Evolutionary conservation across 345 rosid genomes (phyloP), one percentile per base, ranked within the genome.

Genomic region (Salix koriyanagi): DNA sequence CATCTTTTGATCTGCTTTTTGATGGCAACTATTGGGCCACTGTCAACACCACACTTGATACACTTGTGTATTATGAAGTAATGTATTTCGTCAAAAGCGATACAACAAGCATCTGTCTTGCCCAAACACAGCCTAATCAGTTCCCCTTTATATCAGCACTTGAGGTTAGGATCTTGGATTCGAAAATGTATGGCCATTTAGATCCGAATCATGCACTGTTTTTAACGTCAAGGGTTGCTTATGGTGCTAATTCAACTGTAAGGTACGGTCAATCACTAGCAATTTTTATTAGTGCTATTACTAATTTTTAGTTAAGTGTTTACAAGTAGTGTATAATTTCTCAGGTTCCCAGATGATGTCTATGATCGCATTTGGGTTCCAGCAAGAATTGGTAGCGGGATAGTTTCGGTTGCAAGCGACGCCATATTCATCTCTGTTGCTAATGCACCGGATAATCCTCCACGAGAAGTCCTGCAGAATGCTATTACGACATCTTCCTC

Each of bases 341-440:
- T 37, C 64, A 81, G 86, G 76, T 75, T 1, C 54, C 25, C 46
- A 2, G 65, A 36, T 16, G 90, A 88, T 79, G 1, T 0, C 7
- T 88, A 85, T 16, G 86, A 84, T 68, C 76, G 91, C 64, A 72
- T 86, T 3, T 88, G 91, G 88, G 52, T 30, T 75, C 84, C 88
- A 10, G 83, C 72, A 4, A n/a, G 18, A 13, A 50, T 18, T 2
- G 70, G 68, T 19, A 65, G 36, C 7, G 84, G 72, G 30, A 30
- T 77, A 42, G 65, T 56, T 2, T 37, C 19, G 16, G 84, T 84
- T 6, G 18, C 75, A 7, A 82, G 67, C 32, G 76, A 65, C 62
- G 87, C 81, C 16, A 14, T 13, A 4, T 0, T 11, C 58, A 77
- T 75, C 16, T 54, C 64, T 42, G 66, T 76, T 8, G 54, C 19